Conservation (phyloP, 441 rosid species). For the Syzygium malaccense region DNA sequence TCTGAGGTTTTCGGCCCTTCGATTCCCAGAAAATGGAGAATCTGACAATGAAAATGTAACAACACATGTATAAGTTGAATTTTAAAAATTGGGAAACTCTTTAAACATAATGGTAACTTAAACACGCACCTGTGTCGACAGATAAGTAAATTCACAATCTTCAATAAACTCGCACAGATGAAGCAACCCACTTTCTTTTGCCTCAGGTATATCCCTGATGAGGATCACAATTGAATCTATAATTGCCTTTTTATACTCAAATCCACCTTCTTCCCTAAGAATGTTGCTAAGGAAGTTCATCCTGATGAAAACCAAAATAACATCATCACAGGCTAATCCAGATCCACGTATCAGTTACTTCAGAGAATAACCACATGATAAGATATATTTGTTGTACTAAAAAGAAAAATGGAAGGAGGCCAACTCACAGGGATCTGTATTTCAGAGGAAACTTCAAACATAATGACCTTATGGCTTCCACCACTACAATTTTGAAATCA, state of each 20-base stretch:
- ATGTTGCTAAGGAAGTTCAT: slow-evolving; percentile 98
- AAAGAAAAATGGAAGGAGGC: background rate
- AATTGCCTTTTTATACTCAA: slow-evolving; percentile 92
- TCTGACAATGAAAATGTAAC: slow-evolving; percentile 31
- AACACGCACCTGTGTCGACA: slow-evolving; percentile 78
- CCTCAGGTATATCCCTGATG: slow-evolving; percentile 93
- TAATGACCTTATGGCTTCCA: slow-evolving; percentile 89
- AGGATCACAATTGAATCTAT: slow-evolving; percentile 93
- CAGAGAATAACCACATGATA: background rate
- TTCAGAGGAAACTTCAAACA: slow-evolving; percentile 95
- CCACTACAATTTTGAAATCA: slow-evolving; percentile 97
- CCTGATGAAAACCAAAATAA: slow-evolving; percentile 34
- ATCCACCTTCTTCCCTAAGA: slow-evolving; percentile 99
- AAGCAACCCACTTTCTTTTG: slow-evolving; percentile 92
- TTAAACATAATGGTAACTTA: background rate
- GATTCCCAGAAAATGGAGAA: slow-evolving; percentile 91
- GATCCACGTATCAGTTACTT: background rate
- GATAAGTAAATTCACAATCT: slow-evolving; percentile 99
- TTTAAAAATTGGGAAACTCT: background rate
- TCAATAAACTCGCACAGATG: slow-evolving; percentile 97
- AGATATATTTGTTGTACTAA: background rate
- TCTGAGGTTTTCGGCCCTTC: slow-evolving; percentile 97
- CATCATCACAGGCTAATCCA: background rate
- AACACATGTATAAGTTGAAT: background rate
- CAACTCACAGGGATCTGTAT: slow-evolving; percentile 80